phyloP scores from a whole-genome alignment of 2,329 filamentous ascomycete genomes.

The Fusarium solani-melongenae region DNA sequence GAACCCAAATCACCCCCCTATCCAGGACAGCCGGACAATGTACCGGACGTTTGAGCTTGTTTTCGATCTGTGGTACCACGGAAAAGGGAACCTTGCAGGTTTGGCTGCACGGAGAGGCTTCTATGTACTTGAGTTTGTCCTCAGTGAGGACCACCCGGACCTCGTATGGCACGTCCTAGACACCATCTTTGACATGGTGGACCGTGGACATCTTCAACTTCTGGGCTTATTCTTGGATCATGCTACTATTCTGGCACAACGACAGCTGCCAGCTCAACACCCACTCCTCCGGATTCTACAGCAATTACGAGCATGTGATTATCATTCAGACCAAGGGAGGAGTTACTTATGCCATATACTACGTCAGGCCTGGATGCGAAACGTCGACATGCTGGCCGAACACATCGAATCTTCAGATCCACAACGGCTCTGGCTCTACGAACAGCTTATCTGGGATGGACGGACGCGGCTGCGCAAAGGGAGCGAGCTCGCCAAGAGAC shows the following conservation, averaged over 20 bases:
- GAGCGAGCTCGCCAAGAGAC: slow-evolving; percentile 44
- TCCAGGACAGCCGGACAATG: slow-evolving; percentile 54
- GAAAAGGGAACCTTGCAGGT: slow-evolving; percentile 49
- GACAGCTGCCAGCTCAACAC: slow-evolving; percentile 47
- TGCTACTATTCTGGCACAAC: slow-evolving; percentile 43
- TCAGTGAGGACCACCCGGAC: slow-evolving; percentile 52
- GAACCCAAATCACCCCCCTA: slow-evolving; percentile 49
- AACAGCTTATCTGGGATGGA: slow-evolving; percentile 54
- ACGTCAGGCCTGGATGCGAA: slow-evolving; percentile 51
- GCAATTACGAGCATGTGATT: slow-evolving; percentile 47
- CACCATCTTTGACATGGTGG: slow-evolving; percentile 53
- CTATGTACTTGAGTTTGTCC: slow-evolving; percentile 50
- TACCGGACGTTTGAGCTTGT: slow-evolving; percentile 53
- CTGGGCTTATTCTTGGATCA: slow-evolving; percentile 49
- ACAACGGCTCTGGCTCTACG: slow-evolving; percentile 51
- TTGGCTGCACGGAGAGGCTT: slow-evolving; percentile 51
- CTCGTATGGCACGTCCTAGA: slow-evolving; percentile 53
- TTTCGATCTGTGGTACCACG: slow-evolving; percentile 52
- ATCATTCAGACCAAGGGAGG: slow-evolving; percentile 46
- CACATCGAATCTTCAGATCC: slow-evolving; percentile 45
- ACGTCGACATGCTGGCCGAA: slow-evolving; percentile 48
- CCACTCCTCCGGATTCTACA: slow-evolving; percentile 49
- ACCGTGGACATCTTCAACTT: slow-evolving; percentile 49
- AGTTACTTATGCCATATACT: slow-evolving; percentile 48
- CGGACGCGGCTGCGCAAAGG: slow-evolving; percentile 48